A percentile compares a stretch with the other conserved stretches of the same genome.
Conservation (phyloP, 2,329 filamentous ascomycete genomes). For the Sarocladiaceae sp. region DNA sequence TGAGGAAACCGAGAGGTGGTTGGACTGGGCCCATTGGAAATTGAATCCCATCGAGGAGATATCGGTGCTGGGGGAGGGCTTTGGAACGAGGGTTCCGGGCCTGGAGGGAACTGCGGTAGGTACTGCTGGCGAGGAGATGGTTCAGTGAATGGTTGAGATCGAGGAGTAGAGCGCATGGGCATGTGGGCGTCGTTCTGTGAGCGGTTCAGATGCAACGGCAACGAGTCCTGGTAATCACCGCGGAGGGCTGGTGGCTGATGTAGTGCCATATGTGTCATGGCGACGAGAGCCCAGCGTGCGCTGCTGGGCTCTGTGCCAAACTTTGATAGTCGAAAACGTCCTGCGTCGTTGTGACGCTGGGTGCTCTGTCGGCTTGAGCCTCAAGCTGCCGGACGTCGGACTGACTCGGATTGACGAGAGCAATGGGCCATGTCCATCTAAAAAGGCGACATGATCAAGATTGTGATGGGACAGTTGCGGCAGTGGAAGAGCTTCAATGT, state of each 20-base stretch:
- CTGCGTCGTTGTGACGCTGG: too few species aligned
- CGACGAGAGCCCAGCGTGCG: not conserved
- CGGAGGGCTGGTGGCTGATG: slow-evolving; percentile 1
- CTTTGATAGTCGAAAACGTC: too few species aligned
- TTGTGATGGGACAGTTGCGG: too few species aligned
- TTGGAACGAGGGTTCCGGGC: not conserved
- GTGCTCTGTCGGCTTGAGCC: too few species aligned
- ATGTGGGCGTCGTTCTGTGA: not conserved
- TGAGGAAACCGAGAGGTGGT: not conserved
- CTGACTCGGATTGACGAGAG: not conserved
- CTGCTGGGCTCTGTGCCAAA: not conserved
- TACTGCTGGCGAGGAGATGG: not conserved
- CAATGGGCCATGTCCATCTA: not conserved
- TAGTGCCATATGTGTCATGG: not conserved
- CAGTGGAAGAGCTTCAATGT: too few species aligned
- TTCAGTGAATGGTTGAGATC: not conserved
- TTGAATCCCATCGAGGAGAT: slow-evolving; percentile 8
- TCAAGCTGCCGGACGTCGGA: too few species aligned
- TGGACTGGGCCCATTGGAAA: not conserved
- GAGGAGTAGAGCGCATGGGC: not conserved
- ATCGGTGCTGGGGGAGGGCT: not conserved
- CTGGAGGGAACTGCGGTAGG: not conserved
- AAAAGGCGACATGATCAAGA: too few species aligned
- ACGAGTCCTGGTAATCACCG: not conserved
- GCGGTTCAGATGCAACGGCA: slow-evolving; percentile 2